phyloP scores from a whole-genome alignment of 2,329 filamentous ascomycete genomes.

The Tolypocladium endophyticum region DNA sequence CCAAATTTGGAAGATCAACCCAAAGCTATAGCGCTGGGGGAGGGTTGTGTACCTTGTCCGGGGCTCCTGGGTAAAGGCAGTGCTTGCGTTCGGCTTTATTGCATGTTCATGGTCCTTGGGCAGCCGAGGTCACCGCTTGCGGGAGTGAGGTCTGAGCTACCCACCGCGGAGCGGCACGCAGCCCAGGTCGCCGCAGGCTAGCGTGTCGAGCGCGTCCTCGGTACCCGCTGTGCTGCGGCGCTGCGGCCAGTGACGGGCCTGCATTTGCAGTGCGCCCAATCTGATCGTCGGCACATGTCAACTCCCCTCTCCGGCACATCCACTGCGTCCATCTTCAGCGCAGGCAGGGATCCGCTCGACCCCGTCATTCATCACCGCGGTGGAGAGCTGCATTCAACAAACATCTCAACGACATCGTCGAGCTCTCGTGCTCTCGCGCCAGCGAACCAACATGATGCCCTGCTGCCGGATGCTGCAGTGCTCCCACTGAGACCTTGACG shows the following conservation, averaged over 20 bases:
- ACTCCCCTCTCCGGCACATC: neutral
- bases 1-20: no score
- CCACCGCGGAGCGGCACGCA: no score
- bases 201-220: neutral
- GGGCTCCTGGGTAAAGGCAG: no score
- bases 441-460: slow-evolving; percentile 2
- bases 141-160: no score
- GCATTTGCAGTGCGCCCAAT: neutral
- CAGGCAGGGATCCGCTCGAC: neutral
- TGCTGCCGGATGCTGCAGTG: neutral
- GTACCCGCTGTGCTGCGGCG: neutral
- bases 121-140: no score
- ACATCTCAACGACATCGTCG: neutral
- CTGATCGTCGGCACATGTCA: neutral
- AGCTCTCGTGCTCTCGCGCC: neutral
- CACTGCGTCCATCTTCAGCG: neutral
- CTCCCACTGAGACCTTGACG: neutral
- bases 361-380: neutral
- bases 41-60: no score
- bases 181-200: no score
- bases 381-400: neutral
- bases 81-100: no score
- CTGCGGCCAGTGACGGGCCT: neutral
- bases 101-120: no score
- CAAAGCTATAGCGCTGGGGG: no score